Percentiles rank a stretch among this genome's conserved stretches.
Evolutionary conservation across 345 rosid species (phyloP).

Genomic region (Clarkia xantiana): DNA sequence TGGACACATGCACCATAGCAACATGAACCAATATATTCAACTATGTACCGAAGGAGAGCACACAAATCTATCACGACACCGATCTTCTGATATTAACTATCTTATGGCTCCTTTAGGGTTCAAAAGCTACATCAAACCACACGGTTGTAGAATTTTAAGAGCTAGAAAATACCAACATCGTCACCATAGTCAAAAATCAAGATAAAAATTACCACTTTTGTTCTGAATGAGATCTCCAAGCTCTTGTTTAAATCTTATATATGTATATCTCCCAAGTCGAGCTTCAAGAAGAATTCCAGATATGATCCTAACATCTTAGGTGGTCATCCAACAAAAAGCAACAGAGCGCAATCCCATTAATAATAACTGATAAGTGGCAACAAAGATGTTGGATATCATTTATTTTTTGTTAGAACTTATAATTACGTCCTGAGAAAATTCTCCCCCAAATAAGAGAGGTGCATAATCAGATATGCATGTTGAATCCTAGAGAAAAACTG

Average conservation of each 20-base stretch:
- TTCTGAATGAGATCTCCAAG: slow-evolving; percentile 66
- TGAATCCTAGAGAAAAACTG: slow-evolving; percentile 89
- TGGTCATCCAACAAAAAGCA: slow-evolving; percentile 62
- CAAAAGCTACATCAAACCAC: slow-evolving; percentile 58
- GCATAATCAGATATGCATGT: slow-evolving; percentile 76
- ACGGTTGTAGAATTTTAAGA: too few relatives aligned
- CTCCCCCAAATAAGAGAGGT: slow-evolving; percentile 85
- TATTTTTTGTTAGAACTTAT: slow-evolving; percentile 38
- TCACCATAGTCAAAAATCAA: too few relatives aligned
- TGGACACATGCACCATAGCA: too few relatives aligned
- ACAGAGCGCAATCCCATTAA: too few relatives aligned
- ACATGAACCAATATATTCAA: too few relatives aligned
- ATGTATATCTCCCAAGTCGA: slow-evolving; percentile 48
- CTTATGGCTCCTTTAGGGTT: slow-evolving; percentile 62
- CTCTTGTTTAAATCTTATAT: slow-evolving; percentile 51
- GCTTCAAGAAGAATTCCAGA: slow-evolving; percentile 82
- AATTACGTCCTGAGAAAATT: slow-evolving; percentile 58
- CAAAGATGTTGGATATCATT: neutral
- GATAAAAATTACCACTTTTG: slow-evolving; percentile 34
- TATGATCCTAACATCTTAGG: slow-evolving; percentile 90
- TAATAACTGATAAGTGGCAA: too few relatives aligned
- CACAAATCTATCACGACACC: slow-evolving; percentile 69
- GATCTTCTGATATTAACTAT: slow-evolving; percentile 68
- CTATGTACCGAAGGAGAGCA: too few relatives aligned
- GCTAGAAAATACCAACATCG: too few relatives aligned